Evolutionary conservation across 345 rosid species (phyloP).

Genomic region (Camelina neglecta): DNA sequence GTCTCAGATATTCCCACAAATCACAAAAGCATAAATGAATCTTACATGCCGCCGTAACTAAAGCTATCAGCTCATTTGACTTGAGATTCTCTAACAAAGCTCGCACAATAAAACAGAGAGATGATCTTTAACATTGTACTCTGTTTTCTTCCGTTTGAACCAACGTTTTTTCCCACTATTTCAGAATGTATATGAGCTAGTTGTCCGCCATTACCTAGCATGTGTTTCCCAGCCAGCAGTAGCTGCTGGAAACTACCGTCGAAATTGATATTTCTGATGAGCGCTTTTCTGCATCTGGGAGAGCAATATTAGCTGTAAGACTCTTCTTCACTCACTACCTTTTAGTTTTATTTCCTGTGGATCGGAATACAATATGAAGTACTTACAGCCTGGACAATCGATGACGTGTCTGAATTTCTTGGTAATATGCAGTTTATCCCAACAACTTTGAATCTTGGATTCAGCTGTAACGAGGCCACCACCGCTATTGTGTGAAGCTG

Average conservation of each 20-base stretch:
- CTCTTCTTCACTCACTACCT: slow-evolving; percentile 24
- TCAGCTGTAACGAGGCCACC: slow-evolving; percentile 95
- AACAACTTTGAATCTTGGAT: slow-evolving; percentile 79
- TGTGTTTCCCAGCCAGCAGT: slow-evolving; percentile 98
- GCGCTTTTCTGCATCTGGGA: slow-evolving; percentile 82
- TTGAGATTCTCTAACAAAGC: too few species aligned
- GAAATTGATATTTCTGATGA: slow-evolving; percentile 95
- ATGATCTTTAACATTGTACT: too few species aligned
- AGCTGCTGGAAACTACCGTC: slow-evolving; percentile 95
- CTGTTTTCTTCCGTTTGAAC: neutral
- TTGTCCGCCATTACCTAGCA: slow-evolving; percentile 95
- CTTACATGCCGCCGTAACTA: too few species aligned
- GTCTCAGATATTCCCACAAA: too few species aligned
- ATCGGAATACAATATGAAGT: slow-evolving; percentile 4
- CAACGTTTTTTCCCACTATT: slow-evolving; percentile 23
- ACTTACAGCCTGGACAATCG: slow-evolving; percentile 26
- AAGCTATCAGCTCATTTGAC: too few species aligned
- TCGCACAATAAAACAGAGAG: too few species aligned
- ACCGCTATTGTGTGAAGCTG: slow-evolving; percentile 91
- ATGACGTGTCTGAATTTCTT: slow-evolving; percentile 38
- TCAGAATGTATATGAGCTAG: slow-evolving; percentile 91
- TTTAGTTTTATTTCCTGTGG: slow-evolving; percentile 14
- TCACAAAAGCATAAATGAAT: too few species aligned
- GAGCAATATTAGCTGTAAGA: slow-evolving; percentile 89
- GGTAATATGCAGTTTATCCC: slow-evolving; percentile 75